A percentile compares a stretch with the other conserved stretches of the same genome.
phyloP scores from a whole-genome alignment of 2,329 filamentous ascomycete genomes.

The Tolypocladium album region DNA sequence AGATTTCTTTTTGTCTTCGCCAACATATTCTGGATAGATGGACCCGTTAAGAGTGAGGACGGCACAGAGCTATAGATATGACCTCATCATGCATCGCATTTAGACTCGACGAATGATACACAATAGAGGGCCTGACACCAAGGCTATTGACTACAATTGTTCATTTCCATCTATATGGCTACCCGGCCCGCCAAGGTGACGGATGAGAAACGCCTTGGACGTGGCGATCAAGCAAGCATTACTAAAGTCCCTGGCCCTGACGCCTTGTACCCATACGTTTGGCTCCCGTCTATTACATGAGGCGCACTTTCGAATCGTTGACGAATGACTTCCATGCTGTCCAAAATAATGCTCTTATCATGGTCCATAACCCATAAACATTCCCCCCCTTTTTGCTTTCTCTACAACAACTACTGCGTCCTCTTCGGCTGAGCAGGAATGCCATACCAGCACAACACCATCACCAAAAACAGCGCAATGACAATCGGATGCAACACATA shows the following conservation, averaged over 20 bases:
- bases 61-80: background rate
- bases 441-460: constrained; percentile 54
- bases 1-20: too few species aligned
- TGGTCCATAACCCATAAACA: background rate
- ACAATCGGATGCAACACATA: constrained; percentile 59
- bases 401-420: constrained; percentile 33
- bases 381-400: background rate
- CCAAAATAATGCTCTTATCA: too few species aligned
- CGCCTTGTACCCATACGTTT: too few species aligned
- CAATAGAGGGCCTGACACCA: constrained; percentile 1
- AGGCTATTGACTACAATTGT: background rate
- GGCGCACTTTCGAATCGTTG: too few species aligned
- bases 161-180: too few species aligned
- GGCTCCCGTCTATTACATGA: too few species aligned
- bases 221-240: too few species aligned
- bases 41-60: background rate
- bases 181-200: too few species aligned
- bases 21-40: background rate
- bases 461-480: constrained; percentile 51
- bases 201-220: too few species aligned
- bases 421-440: constrained; percentile 49
- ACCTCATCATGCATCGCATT: background rate
- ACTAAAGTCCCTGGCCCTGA: too few species aligned
- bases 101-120: constrained; percentile 3
- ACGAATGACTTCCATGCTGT: too few species aligned